Evolutionary conservation across 2,329 filamentous ascomycete species (phyloP).

Genomic region (Pseudogymnoascus destructans): DNA sequence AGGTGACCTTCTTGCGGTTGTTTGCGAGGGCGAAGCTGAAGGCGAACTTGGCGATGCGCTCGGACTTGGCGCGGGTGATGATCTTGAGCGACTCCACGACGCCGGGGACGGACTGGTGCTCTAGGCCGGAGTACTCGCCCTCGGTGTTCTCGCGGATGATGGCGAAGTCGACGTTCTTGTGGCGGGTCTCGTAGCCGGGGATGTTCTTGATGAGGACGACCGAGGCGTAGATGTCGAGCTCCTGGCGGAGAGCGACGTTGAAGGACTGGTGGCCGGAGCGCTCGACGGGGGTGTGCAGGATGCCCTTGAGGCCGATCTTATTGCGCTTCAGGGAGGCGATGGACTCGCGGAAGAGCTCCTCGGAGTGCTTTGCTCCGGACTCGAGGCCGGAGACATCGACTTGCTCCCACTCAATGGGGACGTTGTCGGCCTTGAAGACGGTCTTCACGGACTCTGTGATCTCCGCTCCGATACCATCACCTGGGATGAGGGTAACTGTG

Average conservation of each 20-base stretch:
- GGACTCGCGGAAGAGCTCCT: constrained; percentile 90
- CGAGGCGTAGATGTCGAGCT: constrained; percentile 98
- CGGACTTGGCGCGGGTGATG: constrained; percentile 96
- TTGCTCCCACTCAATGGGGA: constrained; percentile 98
- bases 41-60: constrained; percentile 98
- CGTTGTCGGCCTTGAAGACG: constrained; percentile 98
- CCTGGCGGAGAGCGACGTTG: constrained; percentile 98
- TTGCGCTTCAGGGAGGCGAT: constrained; percentile 94
- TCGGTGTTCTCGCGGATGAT: constrained; percentile 99
- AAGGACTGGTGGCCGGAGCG: constrained; percentile 96
- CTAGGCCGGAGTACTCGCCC: constrained; percentile 96
- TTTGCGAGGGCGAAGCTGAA: constrained; percentile 97
- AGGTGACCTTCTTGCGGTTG: constrained; percentile 98
- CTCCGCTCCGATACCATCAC: constrained; percentile 97
- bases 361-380: constrained; percentile 68
- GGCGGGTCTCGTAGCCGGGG: constrained; percentile 91
- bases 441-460: constrained; percentile 97
- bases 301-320: constrained; percentile 98
- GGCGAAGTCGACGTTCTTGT: constrained; percentile 94
- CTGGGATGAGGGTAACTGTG: constrained; percentile 95
- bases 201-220: constrained; percentile 99
- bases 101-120: constrained; percentile 93
- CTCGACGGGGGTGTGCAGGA: constrained; percentile 93
- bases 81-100: constrained; percentile 99
- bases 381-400: constrained; percentile 89